Evolutionary conservation across 2,329 filamentous ascomycete species (phyloP), one percentile per base, ranked within the genome.

Genomic region (Colletotrichum cereale): DNA sequence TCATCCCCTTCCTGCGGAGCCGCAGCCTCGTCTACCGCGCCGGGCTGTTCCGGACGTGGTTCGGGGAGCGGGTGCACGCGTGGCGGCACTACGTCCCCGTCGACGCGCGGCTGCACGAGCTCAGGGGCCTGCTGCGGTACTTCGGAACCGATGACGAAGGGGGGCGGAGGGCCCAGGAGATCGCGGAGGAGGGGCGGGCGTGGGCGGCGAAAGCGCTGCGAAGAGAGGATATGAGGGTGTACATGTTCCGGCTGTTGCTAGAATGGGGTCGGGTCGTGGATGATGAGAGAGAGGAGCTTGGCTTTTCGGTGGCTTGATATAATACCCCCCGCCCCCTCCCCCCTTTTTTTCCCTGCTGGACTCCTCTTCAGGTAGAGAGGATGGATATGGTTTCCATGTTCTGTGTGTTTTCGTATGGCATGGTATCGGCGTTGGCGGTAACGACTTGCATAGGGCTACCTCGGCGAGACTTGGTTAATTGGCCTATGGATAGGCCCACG

Each of bases 191-290:
- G 52, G 76, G 75, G 5, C 66, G 66, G 26, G 67, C 70, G 57
- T 93, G 91, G 91, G 87, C 88, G 0, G 80, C 80, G 1, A 84
- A 83, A 76, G 89, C 87, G 16, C 74, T 93, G 26, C 83, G 91
- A 74, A 88, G 86, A 75, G 90, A 92, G 79, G 92, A 94, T 76
- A 93, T 92, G 88, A 90, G 93, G 79, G 85, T 94, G 11, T 95
- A 94, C 76, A 86, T 93, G 80, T 95, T 94, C 76, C 82, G 92
- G 48, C 77, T 94, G 74, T 78, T 94, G 76, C 79, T 94, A 40
- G 92, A 94, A 81, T 94, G 91, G 89, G 91, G 86, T 0, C 80
- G 91, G 70, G 75, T 93, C 21, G 86, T 89, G 21, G 86, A 91
- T 79, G 90, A 92, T 76, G 74, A 81, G 36, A 77, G 84, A 71